Evolutionary conservation across 306 rosid species (phyloP).

Genomic region (Quercus robur): DNA sequence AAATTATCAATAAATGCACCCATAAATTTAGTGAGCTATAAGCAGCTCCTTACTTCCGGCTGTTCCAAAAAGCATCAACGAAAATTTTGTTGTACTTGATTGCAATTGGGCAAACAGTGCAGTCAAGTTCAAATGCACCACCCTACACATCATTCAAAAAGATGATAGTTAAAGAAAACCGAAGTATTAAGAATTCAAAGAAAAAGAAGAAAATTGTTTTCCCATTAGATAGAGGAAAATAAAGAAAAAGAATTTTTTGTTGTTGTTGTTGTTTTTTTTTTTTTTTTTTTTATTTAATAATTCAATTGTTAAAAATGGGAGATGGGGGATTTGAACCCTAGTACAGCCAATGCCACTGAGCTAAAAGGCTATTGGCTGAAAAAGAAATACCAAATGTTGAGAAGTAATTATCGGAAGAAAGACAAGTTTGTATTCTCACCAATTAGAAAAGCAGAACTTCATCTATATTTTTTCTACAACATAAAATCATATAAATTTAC

Average conservation of each 20-base stretch:
- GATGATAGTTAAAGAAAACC: slow-evolving; percentile 5
- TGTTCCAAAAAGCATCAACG: slow-evolving; percentile 98
- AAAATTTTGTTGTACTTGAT: slow-evolving; percentile 96
- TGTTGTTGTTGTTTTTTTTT: too few species aligned
- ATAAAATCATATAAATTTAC: slow-evolving; percentile 31
- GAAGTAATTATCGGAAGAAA: background rate
- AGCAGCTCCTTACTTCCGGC: slow-evolving; percentile 76
- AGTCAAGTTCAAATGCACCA: slow-evolving; percentile 88
- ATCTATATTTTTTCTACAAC: background rate
- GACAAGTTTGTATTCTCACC: background rate
- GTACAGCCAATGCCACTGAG: too few species aligned
- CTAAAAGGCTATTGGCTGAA: too few species aligned
- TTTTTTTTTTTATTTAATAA: too few species aligned
- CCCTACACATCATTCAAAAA: slow-evolving; percentile 51
- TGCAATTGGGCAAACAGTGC: slow-evolving; percentile 91
- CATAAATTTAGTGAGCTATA: slow-evolving; percentile 10
- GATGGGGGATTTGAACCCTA: too few species aligned
- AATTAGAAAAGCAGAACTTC: background rate
- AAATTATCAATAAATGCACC: background rate
- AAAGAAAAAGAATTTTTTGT: background rate
- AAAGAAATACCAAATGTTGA: too few species aligned
- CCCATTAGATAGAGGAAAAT: background rate
- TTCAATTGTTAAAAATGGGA: too few species aligned
- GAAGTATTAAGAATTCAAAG: slow-evolving; percentile 6
- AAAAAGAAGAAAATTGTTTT: background rate